phyloP scores from a whole-genome alignment of 371 early-diverging fungal species.

The Syncephalastrum sp. region DNA sequence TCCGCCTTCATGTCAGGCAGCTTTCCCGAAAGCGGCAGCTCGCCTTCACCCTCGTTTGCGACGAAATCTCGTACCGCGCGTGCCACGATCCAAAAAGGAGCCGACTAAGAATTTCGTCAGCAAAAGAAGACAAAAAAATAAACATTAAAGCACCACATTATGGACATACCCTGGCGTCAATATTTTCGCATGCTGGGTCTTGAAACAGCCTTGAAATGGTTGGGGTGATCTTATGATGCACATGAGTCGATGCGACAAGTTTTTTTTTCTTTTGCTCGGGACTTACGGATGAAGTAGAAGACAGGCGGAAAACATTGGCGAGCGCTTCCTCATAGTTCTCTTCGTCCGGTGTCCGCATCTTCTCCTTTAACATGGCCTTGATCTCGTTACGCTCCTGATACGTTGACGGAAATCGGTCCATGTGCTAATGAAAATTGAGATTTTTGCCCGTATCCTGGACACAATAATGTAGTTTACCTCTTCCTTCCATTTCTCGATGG shows the following conservation, averaged over 20 bases:
- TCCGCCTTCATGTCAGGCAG: conserved; percentile 97
- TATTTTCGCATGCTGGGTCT: conserved; percentile 47
- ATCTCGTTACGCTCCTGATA: conserved; percentile 67
- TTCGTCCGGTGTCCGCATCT: conserved; percentile 63
- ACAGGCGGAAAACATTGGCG: conserved; percentile 53
- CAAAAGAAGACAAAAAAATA: not conserved
- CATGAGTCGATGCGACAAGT: not conserved
- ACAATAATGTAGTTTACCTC: conserved; percentile 9
- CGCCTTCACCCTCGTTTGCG: conserved; percentile 67
- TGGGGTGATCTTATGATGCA: conserved; percentile 41
- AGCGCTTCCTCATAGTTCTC: conserved; percentile 92
- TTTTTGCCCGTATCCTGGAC: no score
- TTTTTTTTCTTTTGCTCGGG: not conserved
- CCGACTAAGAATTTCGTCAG: conserved; percentile 44
- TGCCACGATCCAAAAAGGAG: conserved; percentile 85
- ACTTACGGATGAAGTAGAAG: conserved; percentile 27
- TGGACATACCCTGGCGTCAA: conserved; percentile 50
- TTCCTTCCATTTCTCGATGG: conserved; percentile 67
- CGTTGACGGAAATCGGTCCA: conserved; percentile 54
- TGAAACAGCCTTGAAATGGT: conserved; percentile 52
- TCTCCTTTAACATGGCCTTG: conserved; percentile 55
- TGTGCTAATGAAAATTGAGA: conserved; percentile 28
- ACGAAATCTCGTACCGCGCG: conserved; percentile 80
- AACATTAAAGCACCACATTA: not conserved
- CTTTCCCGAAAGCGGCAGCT: conserved; percentile 81